Evolutionary conservation across 192 early-diverging fungal genomes (phyloP).

Genomic region (Entophlyctis helioformis): DNA sequence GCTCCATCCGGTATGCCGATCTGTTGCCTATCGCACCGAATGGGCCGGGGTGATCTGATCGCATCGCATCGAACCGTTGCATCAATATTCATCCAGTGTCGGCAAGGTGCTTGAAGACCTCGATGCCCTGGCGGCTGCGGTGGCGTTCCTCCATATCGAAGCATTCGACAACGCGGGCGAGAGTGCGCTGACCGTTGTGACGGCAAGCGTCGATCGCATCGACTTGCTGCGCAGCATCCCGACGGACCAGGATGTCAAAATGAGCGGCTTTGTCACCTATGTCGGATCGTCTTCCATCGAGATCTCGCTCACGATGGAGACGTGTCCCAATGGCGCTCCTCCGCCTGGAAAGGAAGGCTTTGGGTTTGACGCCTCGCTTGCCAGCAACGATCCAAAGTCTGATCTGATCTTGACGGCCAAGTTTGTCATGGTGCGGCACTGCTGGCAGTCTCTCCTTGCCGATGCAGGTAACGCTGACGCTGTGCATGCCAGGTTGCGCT

Average conservation of each 20-base stretch:
- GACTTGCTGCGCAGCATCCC: constrained; percentile 56
- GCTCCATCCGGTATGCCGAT: constrained; percentile 43
- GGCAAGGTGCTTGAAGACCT: constrained; percentile 76
- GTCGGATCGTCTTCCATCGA: constrained; percentile 86
- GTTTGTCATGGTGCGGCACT: constrained; percentile 94
- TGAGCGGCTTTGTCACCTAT: constrained; percentile 72
- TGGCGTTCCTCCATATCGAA: constrained; percentile 68
- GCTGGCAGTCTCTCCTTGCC: no score
- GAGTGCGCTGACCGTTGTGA: constrained; percentile 63
- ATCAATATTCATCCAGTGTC: constrained; percentile 17
- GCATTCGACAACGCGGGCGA: constrained; percentile 34
- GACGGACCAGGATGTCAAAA: constrained; percentile 54
- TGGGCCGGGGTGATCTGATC: not conserved
- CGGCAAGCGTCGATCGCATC: constrained; percentile 78
- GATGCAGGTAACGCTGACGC: no score
- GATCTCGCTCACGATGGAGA: constrained; percentile 28
- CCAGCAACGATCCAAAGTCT: constrained; percentile 12
- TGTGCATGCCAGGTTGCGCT: constrained; percentile 38
- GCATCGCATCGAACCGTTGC: not conserved
- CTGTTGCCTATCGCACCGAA: not conserved
- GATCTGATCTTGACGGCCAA: constrained; percentile 61
- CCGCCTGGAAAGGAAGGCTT: not conserved
- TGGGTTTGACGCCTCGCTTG: constrained; percentile 31
- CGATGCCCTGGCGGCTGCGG: constrained; percentile 72
- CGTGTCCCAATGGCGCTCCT: constrained; percentile 9